Conservation (phyloP, 192 early-diverging fungal genomes). For the Coemansia sp. region DNA sequence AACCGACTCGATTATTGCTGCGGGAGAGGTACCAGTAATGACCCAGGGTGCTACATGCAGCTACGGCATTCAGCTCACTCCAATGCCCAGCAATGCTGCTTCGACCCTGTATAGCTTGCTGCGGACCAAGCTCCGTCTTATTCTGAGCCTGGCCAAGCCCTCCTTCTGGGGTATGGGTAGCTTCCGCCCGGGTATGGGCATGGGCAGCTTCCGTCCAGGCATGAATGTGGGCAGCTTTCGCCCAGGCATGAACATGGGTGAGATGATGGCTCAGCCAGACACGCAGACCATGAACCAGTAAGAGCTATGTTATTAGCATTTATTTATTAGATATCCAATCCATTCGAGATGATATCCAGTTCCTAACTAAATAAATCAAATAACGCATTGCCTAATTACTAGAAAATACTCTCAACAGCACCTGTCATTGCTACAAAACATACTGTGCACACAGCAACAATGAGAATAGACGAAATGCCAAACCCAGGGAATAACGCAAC, state of each 20-base stretch:
- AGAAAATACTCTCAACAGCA: slow-evolving; percentile 8
- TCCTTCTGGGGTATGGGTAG: neutral
- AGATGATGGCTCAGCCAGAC: neutral
- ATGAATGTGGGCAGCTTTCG: too few species aligned
- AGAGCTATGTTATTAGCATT: too few species aligned
- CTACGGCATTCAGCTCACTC: slow-evolving; percentile 25
- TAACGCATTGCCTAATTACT: too few species aligned
- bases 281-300: neutral
- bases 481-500: slow-evolving; percentile 39
- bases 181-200: too few species aligned
- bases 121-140: slow-evolving; percentile 9
- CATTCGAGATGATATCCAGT: too few species aligned
- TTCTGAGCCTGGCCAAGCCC: slow-evolving; percentile 2
- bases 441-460: slow-evolving; percentile 22
- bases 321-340: too few species aligned
- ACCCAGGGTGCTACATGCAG: slow-evolving; percentile 5
- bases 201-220: too few species aligned
- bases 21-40: neutral
- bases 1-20: neutral
- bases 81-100: slow-evolving; percentile 19
- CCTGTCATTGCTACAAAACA: slow-evolving; percentile 32
- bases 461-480: slow-evolving; percentile 26
- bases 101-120: neutral
- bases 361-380: too few species aligned
- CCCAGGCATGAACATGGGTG: too few species aligned